Evolutionary conservation across 2,329 filamentous ascomycete species (phyloP).

Genomic region (Fusarium torreyae): DNA sequence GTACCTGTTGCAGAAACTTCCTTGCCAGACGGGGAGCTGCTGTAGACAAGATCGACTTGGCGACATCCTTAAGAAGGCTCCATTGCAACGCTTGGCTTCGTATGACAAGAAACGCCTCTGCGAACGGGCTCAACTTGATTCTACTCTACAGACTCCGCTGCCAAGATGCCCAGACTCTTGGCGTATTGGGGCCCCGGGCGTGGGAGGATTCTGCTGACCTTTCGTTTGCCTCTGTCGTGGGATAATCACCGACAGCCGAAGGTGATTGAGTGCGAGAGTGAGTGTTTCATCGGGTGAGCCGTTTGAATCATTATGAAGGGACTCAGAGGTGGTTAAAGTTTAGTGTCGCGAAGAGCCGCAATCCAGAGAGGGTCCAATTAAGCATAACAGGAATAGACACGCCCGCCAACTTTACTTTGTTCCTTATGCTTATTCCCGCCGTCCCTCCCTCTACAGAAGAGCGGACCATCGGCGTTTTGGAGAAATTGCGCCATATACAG

Average conservation of each 20-base stretch:
- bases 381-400: constrained; percentile 36
- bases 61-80: constrained; percentile 3
- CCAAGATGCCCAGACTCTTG: constrained; percentile 45
- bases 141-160: constrained; percentile 27
- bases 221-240: constrained; percentile 18
- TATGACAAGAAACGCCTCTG: constrained; percentile 25
- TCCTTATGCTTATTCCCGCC: constrained; percentile 26
- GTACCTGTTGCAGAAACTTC: constrained; percentile 1
- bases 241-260: constrained; percentile 7
- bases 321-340: neutral
- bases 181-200: constrained; percentile 19
- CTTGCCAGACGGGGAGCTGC: constrained; percentile 7
- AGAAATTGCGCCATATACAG: constrained; percentile 35
- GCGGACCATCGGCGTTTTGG: constrained; percentile 6
- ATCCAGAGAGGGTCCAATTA: constrained; percentile 20
- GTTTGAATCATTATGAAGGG: neutral
- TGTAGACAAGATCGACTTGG: constrained; percentile 40
- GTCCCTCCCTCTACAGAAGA: neutral
- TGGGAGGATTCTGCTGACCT: constrained; percentile 26
- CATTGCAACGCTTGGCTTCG: constrained; percentile 28
- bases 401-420: neutral
- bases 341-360: neutral
- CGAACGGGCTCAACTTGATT: constrained; percentile 7
- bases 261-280: neutral
- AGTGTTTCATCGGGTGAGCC: too few species aligned